Conservation (phyloP, 129 eudicot species). For the Artemisia tridentata region DNA sequence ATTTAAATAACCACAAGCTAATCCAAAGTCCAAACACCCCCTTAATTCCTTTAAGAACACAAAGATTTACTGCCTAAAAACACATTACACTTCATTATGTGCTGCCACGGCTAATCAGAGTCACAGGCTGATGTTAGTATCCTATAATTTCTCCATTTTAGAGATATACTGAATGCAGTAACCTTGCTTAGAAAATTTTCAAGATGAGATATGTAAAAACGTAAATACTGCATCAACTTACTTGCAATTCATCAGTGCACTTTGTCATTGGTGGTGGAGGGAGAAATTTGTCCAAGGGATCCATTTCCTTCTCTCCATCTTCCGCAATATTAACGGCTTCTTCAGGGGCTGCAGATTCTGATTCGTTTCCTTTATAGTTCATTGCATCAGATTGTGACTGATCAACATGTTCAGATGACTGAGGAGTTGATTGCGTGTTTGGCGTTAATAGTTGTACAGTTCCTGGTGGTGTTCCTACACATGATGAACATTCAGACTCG, state of each 20-base stretch:
- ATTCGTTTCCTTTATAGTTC: conserved; percentile 41
- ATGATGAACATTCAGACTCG: background rate
- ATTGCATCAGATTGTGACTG: conserved; percentile 43
- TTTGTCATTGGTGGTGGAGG: conserved; percentile 67
- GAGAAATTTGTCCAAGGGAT: conserved; percentile 67
- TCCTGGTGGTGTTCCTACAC: conserved; percentile 56
- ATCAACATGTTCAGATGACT: conserved; percentile 41
- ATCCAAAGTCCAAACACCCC: no score
- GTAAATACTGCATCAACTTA: conserved; percentile 28
- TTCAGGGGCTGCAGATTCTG: conserved; percentile 38
- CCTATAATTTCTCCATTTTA: no score
- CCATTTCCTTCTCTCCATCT: conserved; percentile 43
- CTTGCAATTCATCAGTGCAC: conserved; percentile 88
- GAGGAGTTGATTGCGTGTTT: conserved; percentile 53
- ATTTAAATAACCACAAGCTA: no score
- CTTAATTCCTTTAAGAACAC: no score
- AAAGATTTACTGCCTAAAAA: no score
- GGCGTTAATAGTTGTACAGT: conserved; percentile 38
- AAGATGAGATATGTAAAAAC: background rate
- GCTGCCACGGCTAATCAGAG: no score
- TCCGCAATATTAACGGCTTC: conserved; percentile 35
- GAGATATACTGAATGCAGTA: no score
- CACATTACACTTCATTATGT: no score
- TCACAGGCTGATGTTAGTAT: no score
- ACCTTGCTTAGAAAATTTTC: background rate